Percentiles rank a stretch among this genome's conserved stretches.
Evolutionary conservation across 179 eudicot species (phyloP).

Genomic region (Beta macrorhiza): DNA sequence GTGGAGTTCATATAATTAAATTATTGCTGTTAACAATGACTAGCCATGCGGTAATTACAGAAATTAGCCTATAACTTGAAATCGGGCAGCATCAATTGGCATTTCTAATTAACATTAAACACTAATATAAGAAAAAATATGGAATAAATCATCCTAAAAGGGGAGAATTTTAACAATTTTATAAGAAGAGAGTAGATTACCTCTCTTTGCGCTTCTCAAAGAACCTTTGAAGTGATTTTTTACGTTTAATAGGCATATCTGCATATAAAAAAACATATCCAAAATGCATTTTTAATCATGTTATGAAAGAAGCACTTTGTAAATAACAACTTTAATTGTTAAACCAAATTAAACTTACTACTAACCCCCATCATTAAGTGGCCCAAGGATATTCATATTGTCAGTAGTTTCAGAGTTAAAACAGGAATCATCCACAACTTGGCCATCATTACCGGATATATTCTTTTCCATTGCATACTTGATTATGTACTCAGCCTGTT

Average conservation of each 20-base stretch:
- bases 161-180: too few species aligned
- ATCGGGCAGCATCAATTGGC: too few species aligned
- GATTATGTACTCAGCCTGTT: conserved; percentile 47
- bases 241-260: conserved; percentile 54
- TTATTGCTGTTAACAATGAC: too few species aligned
- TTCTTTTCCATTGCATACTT: conserved; percentile 39
- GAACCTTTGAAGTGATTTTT: conserved; percentile 55
- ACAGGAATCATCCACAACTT: neutral
- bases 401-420: neutral
- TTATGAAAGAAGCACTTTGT: too few species aligned
- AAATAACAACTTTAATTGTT: neutral
- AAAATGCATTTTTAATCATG: neutral
- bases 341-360: neutral
- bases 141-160: neutral
- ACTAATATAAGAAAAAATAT: too few species aligned
- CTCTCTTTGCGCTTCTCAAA: conserved; percentile 68
- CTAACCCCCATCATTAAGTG: conserved; percentile 40
- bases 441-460: conserved; percentile 1
- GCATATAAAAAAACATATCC: neutral
- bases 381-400: conserved; percentile 18
- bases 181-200: conserved; percentile 21
- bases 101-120: too few species aligned
- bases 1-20: too few species aligned
- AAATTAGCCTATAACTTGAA: too few species aligned
- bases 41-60: too few species aligned